Conservation (phyloP, 2,329 filamentous ascomycete genomes). For the Colletotrichum phormii region DNA sequence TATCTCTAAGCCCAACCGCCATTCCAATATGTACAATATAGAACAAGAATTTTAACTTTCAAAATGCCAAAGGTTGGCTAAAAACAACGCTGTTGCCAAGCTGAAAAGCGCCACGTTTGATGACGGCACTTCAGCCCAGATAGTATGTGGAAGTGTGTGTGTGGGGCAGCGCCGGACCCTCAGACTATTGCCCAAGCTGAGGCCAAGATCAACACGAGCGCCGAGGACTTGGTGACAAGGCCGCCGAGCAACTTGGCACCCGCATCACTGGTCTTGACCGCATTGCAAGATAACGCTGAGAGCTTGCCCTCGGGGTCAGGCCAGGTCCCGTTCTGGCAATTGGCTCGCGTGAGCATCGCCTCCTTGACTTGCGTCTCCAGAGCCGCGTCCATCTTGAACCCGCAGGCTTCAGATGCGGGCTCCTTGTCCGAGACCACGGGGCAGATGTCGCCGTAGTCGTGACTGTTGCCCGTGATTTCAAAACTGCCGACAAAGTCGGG, state of each 20-base stretch:
- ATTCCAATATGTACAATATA: not conserved
- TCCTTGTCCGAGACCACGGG: not conserved
- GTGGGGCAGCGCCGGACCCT: not conserved
- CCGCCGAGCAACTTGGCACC: conserved; percentile 3
- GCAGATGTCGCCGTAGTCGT: not conserved
- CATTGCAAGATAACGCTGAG: not conserved
- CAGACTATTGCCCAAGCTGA: conserved; percentile 1
- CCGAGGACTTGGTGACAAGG: not conserved
- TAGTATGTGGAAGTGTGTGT: not conserved
- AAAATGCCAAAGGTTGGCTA: not conserved
- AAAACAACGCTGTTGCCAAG: not conserved
- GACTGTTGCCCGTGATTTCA: not conserved
- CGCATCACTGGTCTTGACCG: not conserved
- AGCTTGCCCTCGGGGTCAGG: conserved; percentile 2
- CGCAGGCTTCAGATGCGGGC: not conserved
- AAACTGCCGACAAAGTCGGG: not conserved
- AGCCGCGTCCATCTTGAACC: not conserved
- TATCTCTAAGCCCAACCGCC: not conserved
- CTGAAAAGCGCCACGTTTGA: not conserved
- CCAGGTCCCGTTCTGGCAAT: not conserved
- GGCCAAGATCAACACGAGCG: conserved; percentile 16
- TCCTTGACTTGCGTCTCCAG: not conserved
- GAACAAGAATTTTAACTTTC: not conserved
- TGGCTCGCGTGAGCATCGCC: conserved; percentile 6
- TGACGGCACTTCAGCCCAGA: not conserved